Percentiles rank a stretch among this genome's conserved stretches.
These are phyloP conservation scores for Salvia sclarea DNA, from an alignment of 305 asterid species.

Conservation along the genomic window DNA sequence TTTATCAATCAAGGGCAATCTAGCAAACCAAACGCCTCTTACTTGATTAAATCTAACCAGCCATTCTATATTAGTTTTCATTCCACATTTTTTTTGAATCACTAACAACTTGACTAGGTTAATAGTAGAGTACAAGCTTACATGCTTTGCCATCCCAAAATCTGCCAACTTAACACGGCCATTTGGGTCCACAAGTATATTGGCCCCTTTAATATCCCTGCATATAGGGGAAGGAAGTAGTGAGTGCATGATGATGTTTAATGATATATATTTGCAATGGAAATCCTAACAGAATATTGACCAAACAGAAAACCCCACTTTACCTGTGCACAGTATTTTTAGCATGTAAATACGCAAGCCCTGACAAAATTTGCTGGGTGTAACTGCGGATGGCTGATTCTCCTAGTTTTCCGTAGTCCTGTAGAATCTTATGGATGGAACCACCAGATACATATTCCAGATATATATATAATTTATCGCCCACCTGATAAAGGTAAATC, in stretches of 20 bases:
- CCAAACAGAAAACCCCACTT: slow-evolving; percentile 23
- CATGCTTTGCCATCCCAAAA: slow-evolving; percentile 98
- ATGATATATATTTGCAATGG: background rate
- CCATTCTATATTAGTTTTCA: slow-evolving; percentile 18
- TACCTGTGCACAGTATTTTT: slow-evolving; percentile 92
- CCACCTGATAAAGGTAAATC: slow-evolving; percentile 61
- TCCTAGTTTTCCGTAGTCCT: slow-evolving; percentile 86
- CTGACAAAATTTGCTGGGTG: slow-evolving; percentile 89
- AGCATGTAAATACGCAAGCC: slow-evolving; percentile 91
- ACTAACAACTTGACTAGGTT: slow-evolving; percentile 9
- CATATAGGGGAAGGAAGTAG: slow-evolving; percentile 24
- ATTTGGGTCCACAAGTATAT: slow-evolving; percentile 93
- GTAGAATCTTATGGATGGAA: slow-evolving; percentile 87
- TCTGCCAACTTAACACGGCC: slow-evolving; percentile 95
- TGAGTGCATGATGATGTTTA: slow-evolving; percentile 21
- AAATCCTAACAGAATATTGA: slow-evolving; percentile 27
- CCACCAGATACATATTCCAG: slow-evolving; percentile 98
- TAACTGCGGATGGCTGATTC: slow-evolving; percentile 92
- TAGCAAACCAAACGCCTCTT: too few species aligned
- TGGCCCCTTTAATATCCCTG: slow-evolving; percentile 99
- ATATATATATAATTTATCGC: slow-evolving; percentile 78
- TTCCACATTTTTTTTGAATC: background rate
- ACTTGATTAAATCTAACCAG: slow-evolving; percentile 19
- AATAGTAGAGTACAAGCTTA: slow-evolving; percentile 44
- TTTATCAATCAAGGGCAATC: too few species aligned